These are phyloP conservation scores for Ascochyta koolunga DNA, from an alignment of 2,329 filamentous ascomycete species.

Conservation along the genomic window DNA sequence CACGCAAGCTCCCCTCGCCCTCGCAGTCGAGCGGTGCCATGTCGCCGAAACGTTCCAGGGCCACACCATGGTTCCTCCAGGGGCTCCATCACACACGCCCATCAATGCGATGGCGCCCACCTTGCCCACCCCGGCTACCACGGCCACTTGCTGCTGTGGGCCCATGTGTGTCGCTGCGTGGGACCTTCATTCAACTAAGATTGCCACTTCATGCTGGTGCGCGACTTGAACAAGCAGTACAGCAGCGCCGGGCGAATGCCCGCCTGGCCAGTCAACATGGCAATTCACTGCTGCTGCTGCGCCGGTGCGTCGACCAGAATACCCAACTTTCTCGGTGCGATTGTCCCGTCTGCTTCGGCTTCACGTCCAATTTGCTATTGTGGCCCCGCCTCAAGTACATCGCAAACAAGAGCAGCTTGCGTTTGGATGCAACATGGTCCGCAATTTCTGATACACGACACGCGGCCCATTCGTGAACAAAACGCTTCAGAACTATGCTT, in stretches of 20 bases:
- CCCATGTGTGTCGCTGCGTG: too few relatives aligned
- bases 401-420: constrained; percentile 24
- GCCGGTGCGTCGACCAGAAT: constrained; percentile 12
- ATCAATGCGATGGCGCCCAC: constrained; percentile 12
- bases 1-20: constrained; percentile 20
- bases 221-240: neutral
- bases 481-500: constrained; percentile 10
- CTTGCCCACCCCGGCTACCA: constrained; percentile 5
- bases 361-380: constrained; percentile 13
- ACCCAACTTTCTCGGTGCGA: constrained; percentile 25
- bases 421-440: constrained; percentile 18
- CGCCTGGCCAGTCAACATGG: constrained; percentile 20
- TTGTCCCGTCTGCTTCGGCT: constrained; percentile 21
- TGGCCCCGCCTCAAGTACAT: constrained; percentile 25
- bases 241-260: constrained; percentile 21
- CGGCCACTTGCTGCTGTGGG: neutral
- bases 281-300: constrained; percentile 20
- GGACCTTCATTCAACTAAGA: constrained; percentile 26
- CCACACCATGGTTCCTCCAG: constrained; percentile 2
- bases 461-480: constrained; percentile 24
- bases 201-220: constrained; percentile 18
- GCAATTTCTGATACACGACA: constrained; percentile 34
- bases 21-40: constrained; percentile 34
- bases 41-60: constrained; percentile 24
- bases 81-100: constrained; percentile 1